Percentiles rank a stretch among this genome's conserved stretches.
Evolutionary conservation across 2,329 filamentous ascomycete species (phyloP).

Genomic region (Pseudogymnoascus sp.): DNA sequence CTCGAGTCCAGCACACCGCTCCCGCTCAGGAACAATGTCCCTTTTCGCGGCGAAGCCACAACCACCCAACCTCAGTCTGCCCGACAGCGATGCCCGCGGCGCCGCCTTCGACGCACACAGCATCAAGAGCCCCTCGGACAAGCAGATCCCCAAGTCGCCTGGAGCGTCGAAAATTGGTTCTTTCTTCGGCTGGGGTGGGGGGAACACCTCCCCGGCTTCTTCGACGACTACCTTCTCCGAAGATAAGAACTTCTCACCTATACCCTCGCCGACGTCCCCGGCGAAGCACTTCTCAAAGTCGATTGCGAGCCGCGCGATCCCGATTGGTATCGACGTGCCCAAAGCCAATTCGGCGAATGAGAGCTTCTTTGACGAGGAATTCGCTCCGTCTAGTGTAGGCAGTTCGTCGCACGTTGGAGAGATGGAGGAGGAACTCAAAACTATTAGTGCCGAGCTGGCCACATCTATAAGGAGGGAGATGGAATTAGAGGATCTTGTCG

Average conservation of each 20-base stretch:
- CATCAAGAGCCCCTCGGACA: slow-evolving; percentile 23
- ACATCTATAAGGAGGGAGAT: slow-evolving; percentile 90
- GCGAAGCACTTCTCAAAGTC: slow-evolving; percentile 28
- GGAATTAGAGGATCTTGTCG: slow-evolving; percentile 90
- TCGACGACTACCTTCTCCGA: slow-evolving; percentile 55
- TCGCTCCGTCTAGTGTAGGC: slow-evolving; percentile 27
- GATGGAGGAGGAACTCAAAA: slow-evolving; percentile 87
- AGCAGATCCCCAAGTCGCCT: slow-evolving; percentile 38
- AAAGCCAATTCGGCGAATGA: slow-evolving; percentile 35
- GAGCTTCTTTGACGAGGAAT: slow-evolving; percentile 25
- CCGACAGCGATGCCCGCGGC: slow-evolving; percentile 18
- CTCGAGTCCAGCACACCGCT: slow-evolving; percentile 20
- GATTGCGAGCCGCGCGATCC: slow-evolving; percentile 30
- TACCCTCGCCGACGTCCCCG: slow-evolving; percentile 44
- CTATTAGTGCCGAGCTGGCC: slow-evolving; percentile 88
- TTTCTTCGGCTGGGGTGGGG: slow-evolving; percentile 58
- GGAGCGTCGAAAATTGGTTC: slow-evolving; percentile 47
- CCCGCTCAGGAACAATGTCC: slow-evolving; percentile 27
- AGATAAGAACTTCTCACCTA: slow-evolving; percentile 48
- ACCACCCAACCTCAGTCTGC: slow-evolving; percentile 23
- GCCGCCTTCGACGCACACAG: slow-evolving; percentile 22
- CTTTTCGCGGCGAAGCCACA: slow-evolving; percentile 28
- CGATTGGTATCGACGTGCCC: slow-evolving; percentile 26
- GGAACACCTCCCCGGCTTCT: slow-evolving; percentile 44
- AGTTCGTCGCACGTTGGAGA: slow-evolving; percentile 61